These are phyloP conservation scores for Plectosphaerella cucumerina DNA, from an alignment of 2,329 filamentous ascomycete species.

Conservation along the genomic window DNA sequence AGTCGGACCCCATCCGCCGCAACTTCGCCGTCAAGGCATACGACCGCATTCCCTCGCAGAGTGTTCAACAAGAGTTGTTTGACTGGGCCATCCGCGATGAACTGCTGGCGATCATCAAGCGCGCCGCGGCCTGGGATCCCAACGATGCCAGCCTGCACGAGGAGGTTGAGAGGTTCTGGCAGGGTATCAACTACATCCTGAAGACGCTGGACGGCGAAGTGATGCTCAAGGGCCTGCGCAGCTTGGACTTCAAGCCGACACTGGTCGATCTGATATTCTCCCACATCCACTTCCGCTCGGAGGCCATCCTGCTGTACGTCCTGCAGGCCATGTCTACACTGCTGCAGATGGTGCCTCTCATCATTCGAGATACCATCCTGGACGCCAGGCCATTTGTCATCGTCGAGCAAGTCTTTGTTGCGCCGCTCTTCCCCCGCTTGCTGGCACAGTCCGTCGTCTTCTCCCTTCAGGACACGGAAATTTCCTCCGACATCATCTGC, in stretches of 20 bases:
- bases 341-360: conserved; percentile 69
- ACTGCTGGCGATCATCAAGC: conserved; percentile 61
- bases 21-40: conserved; percentile 68
- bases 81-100: conserved; percentile 81
- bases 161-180: conserved; percentile 72
- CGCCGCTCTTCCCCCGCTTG: conserved; percentile 59
- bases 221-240: conserved; percentile 73
- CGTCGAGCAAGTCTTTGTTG: conserved; percentile 78
- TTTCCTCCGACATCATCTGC: conserved; percentile 47
- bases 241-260: conserved; percentile 72
- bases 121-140: conserved; percentile 43
- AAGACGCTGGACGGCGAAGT: conserved; percentile 67
- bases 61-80: conserved; percentile 69
- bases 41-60: conserved; percentile 56
- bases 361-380: conserved; percentile 86
- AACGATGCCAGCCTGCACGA: conserved; percentile 39
- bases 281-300: conserved; percentile 49
- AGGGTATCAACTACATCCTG: conserved; percentile 70
- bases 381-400: conserved; percentile 75
- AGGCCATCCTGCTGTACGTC: conserved; percentile 61
- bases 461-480: conserved; percentile 44
- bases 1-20: conserved; percentile 57
- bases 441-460: conserved; percentile 55
- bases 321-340: conserved; percentile 67
- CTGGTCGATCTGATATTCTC: conserved; percentile 60